phyloP scores from a whole-genome alignment of 192 early-diverging fungal genomes.

The Coemansia sp. region DNA sequence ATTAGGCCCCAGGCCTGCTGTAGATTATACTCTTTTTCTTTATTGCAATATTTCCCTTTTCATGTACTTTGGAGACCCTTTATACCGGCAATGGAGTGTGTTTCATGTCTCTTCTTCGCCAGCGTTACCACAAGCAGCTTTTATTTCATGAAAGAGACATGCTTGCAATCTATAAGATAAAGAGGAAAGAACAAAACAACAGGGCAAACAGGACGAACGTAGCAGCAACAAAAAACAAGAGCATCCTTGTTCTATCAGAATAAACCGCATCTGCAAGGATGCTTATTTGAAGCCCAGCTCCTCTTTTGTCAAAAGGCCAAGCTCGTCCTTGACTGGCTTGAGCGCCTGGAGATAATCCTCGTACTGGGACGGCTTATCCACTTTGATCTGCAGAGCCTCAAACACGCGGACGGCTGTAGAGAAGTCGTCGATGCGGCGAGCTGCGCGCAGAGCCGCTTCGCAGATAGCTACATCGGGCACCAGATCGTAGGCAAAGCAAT shows the following conservation, averaged over 20 bases:
- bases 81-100: background rate
- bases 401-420: conserved; percentile 91
- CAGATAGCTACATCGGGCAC: conserved; percentile 88
- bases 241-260: background rate
- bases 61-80: too few relatives aligned
- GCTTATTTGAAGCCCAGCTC: conserved; percentile 73
- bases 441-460: conserved; percentile 85
- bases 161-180: conserved; percentile 6
- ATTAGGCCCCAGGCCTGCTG: background rate
- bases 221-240: background rate
- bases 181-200: background rate
- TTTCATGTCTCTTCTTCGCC: background rate
- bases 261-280: too few relatives aligned
- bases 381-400: conserved; percentile 91
- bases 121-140: background rate
- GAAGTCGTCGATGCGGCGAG: conserved; percentile 91
- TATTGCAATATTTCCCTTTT: background rate
- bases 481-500: conserved; percentile 95
- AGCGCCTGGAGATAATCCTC: conserved; percentile 86
- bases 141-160: background rate
- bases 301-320: conserved; percentile 87
- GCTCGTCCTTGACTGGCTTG: conserved; percentile 81
- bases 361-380: conserved; percentile 83
- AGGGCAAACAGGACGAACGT: too few relatives aligned
- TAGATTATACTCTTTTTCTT: background rate